Evolutionary conservation across 495 filamentous ascomycete species (phyloP).

Genomic region (Lasiosphaeria miniovina): DNA sequence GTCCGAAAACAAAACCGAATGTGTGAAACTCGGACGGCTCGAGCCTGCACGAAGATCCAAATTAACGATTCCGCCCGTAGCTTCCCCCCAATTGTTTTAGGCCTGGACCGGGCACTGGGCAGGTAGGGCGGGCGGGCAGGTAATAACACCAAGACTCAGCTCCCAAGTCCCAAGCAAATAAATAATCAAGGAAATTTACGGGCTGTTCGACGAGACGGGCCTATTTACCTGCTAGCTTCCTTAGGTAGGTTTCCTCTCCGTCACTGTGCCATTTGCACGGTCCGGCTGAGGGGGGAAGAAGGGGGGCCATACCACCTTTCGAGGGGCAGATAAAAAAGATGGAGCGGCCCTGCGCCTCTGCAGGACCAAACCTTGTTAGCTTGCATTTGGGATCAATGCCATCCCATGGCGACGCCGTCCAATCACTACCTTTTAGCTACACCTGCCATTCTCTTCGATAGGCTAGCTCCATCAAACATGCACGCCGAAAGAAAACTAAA

Average conservation of each 20-base stretch:
- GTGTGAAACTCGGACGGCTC: constrained; percentile 7
- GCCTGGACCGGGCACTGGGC: background rate
- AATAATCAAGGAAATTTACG: too few species aligned
- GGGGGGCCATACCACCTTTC: background rate
- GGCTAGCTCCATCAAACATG: constrained; percentile 9
- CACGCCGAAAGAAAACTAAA: background rate
- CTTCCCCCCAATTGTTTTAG: constrained; percentile 9
- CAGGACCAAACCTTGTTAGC: constrained; percentile 34
- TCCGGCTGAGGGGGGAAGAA: background rate
- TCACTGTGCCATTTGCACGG: constrained; percentile 6
- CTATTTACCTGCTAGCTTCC: background rate
- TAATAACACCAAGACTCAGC: too few species aligned
- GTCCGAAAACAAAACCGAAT: background rate
- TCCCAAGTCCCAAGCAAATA: too few species aligned
- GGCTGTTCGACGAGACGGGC: too few species aligned
- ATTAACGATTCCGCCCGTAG: constrained; percentile 15
- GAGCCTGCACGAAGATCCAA: constrained; percentile 20
- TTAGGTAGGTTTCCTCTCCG: background rate
- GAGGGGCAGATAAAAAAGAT: constrained; percentile 3
- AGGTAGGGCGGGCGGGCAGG: too few species aligned
- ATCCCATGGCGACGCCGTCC: constrained; percentile 21
- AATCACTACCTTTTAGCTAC: constrained; percentile 15
- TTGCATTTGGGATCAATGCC: constrained; percentile 37
- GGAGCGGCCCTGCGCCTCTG: constrained; percentile 14
- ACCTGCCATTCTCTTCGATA: constrained; percentile 15